Percentiles rank a stretch among this genome's conserved stretches.
Conservation (phyloP, 2,329 filamentous ascomycete species). For the Gyromitra esculenta region DNA sequence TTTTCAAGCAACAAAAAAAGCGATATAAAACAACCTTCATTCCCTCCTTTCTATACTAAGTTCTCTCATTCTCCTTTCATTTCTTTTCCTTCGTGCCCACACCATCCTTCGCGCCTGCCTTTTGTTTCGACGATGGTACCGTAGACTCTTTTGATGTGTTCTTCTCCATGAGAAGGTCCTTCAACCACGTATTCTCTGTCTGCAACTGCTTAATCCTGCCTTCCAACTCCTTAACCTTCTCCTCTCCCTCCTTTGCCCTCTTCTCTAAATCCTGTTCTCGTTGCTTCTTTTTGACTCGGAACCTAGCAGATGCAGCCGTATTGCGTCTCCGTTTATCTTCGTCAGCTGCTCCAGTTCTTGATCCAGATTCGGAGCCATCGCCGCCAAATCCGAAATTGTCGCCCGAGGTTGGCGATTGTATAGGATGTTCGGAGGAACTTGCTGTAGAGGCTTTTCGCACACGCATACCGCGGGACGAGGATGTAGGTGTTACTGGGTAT, state of each 20-base stretch:
- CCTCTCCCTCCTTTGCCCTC: slow-evolving; percentile 81
- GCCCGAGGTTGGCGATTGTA: slow-evolving; percentile 32
- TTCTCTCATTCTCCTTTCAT: not conserved
- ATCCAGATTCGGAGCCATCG: slow-evolving; percentile 65
- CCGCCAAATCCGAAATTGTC: slow-evolving; percentile 61
- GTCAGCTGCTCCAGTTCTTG: slow-evolving; percentile 77
- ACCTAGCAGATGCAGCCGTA: slow-evolving; percentile 86
- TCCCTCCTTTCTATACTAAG: slow-evolving; percentile 3
- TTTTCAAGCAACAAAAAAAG: slow-evolving; percentile 36
- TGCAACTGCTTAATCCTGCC: slow-evolving; percentile 78
- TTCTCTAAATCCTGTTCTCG: slow-evolving; percentile 85
- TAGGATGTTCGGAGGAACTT: slow-evolving; percentile 34
- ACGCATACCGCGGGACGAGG: slow-evolving; percentile 31
- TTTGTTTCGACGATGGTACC: slow-evolving; percentile 16
- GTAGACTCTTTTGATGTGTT: slow-evolving; percentile 62
- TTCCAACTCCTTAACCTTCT: slow-evolving; percentile 80
- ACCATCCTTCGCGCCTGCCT: slow-evolving; percentile 16
- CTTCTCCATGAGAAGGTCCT: slow-evolving; percentile 83
- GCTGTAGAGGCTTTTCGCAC: slow-evolving; percentile 50
- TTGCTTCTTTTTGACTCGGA: slow-evolving; percentile 96
- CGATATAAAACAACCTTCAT: slow-evolving; percentile 29
- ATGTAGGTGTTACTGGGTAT: slow-evolving; percentile 21
- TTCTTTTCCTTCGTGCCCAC: slow-evolving; percentile 28
- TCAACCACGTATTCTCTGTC: slow-evolving; percentile 83
- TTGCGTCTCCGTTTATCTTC: slow-evolving; percentile 91